Evolutionary conservation across 2,329 filamentous ascomycete genomes (phyloP).

Genomic region (Xylaria sp.): DNA sequence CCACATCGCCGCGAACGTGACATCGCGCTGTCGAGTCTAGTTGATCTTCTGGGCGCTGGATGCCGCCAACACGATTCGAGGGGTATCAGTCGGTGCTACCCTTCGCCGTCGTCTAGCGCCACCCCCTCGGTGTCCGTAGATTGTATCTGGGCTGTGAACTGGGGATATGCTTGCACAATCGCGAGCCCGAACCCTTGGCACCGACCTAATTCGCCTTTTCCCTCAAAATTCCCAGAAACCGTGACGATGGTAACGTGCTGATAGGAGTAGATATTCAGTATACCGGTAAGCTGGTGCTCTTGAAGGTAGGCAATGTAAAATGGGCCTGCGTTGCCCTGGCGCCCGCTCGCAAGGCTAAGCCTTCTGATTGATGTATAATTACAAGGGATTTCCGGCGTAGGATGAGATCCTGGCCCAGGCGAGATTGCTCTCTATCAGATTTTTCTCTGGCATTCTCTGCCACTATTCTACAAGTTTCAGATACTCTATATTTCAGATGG

Average conservation of each 20-base stretch:
- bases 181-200: neutral
- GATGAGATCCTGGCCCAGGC: slow-evolving; percentile 33
- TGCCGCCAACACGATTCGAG: neutral
- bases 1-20: neutral
- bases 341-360: neutral
- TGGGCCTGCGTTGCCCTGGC: neutral
- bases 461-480: neutral
- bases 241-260: neutral
- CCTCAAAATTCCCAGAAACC: neutral
- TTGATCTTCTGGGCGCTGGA: neutral
- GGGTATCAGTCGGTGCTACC: neutral
- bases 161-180: slow-evolving; percentile 14
- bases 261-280: neutral
- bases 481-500: neutral
- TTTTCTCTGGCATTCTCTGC: slow-evolving; percentile 33
- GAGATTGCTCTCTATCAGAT: slow-evolving; percentile 36
- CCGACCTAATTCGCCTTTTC: neutral
- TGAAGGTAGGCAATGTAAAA: neutral
- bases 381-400: slow-evolving; percentile 34
- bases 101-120: neutral
- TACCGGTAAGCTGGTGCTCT: too few species aligned
- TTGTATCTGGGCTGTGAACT: neutral
- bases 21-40: neutral
- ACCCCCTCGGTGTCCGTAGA: slow-evolving; percentile 7
- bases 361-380: too few species aligned